Conservation (phyloP, 2,329 filamentous ascomycete genomes). For the Ophiostoma perfectum region DNA sequence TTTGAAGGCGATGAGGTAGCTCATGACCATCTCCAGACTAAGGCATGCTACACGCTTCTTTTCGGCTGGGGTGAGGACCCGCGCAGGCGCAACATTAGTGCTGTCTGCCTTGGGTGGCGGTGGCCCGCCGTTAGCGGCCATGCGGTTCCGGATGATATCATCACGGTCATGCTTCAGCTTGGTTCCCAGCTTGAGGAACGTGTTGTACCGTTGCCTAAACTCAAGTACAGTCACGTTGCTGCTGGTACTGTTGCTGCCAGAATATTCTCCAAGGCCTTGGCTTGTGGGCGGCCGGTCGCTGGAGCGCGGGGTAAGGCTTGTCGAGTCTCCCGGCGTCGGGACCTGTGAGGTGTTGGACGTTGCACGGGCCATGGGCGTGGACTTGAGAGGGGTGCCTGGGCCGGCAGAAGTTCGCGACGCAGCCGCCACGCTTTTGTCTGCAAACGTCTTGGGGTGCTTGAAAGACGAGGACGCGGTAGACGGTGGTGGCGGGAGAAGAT, state of each 20-base stretch:
- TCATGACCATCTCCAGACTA: conserved; percentile 46
- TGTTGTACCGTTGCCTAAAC: conserved; percentile 4
- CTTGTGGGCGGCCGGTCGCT: conserved; percentile 38
- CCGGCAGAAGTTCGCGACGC: conserved; percentile 30
- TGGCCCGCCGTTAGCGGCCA: conserved; percentile 22
- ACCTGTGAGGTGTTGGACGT: conserved; percentile 50
- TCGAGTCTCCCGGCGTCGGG: conserved; percentile 46
- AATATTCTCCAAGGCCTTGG: conserved; percentile 32
- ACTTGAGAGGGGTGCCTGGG: conserved; percentile 49
- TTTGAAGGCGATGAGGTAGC: conserved; percentile 52
- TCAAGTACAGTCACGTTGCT: background rate
- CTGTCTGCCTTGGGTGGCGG: conserved; percentile 26
- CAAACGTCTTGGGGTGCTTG: conserved; percentile 29
- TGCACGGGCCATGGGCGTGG: conserved; percentile 48
- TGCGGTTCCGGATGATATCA: conserved; percentile 35
- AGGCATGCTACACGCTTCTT: conserved; percentile 41
- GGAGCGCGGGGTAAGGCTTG: conserved; percentile 39
- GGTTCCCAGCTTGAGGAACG: conserved; percentile 36
- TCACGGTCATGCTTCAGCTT: conserved; percentile 53
- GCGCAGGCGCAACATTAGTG: background rate
- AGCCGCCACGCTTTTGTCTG: conserved; percentile 36
- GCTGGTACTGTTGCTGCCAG: conserved; percentile 27
- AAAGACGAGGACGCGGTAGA: conserved; percentile 26
- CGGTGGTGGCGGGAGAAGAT: conserved; percentile 28
- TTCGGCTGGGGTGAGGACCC: conserved; percentile 30